Conservation (phyloP, 1,284 basidiomycete genomes). For the Malassezia equina region DNA sequence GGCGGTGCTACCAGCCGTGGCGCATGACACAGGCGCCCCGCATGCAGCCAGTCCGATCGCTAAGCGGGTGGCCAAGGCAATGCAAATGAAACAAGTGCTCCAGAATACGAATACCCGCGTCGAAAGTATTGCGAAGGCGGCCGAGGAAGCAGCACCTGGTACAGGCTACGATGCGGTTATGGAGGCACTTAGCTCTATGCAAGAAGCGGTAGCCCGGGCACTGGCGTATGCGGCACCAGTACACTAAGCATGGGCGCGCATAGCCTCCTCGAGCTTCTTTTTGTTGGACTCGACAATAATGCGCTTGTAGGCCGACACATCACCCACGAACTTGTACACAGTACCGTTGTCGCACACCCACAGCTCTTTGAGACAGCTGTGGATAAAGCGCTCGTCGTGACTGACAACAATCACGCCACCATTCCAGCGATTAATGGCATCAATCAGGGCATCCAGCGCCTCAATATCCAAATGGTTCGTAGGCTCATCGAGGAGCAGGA, state of each 20-base stretch:
- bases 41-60: background rate
- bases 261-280: conserved; percentile 14
- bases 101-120: background rate
- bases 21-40: background rate
- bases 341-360: conserved; percentile 73
- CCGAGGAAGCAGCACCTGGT: conserved; percentile 8
- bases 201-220: conserved; percentile 5
- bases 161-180: conserved; percentile 1
- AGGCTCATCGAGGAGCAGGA: conserved; percentile 95
- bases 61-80: conserved; percentile 3
- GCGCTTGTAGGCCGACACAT: conserved; percentile 84
- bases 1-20: conserved; percentile 60
- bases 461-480: conserved; percentile 87
- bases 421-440: conserved; percentile 76
- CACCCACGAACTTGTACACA: conserved; percentile 74
- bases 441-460: conserved; percentile 89
- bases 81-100: conserved; percentile 1
- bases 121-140: background rate
- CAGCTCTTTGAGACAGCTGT: conserved; percentile 35
- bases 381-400: conserved; percentile 43
- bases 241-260: background rate
- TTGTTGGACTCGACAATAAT: conserved; percentile 45
- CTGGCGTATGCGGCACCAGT: background rate
- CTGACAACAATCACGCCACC: conserved; percentile 60
- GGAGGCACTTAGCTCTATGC: conserved; percentile 8